Evolutionary conservation across 2,329 filamentous ascomycete species (phyloP).

Genomic region (Aspergillus japonicus): DNA sequence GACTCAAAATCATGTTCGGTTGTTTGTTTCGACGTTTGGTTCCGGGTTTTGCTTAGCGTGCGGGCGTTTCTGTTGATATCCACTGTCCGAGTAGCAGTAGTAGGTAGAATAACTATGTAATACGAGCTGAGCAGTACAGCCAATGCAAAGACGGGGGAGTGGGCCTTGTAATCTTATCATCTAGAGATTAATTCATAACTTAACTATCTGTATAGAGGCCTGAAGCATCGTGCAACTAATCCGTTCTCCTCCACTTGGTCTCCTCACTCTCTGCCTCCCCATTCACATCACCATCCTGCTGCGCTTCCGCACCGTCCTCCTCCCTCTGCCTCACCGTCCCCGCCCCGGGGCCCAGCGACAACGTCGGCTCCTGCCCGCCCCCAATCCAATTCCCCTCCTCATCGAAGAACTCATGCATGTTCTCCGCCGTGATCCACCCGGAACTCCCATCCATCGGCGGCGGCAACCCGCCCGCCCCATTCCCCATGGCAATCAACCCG

Average conservation of each 20-base stretch:
- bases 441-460: constrained; percentile 50
- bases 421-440: constrained; percentile 76
- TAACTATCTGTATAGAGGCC: background rate
- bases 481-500: constrained; percentile 38
- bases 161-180: background rate
- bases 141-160: background rate
- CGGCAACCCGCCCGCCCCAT: constrained; percentile 41
- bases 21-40: background rate
- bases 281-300: constrained; percentile 38
- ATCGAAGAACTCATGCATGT: constrained; percentile 80
- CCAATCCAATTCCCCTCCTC: constrained; percentile 76
- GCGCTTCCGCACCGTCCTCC: constrained; percentile 54
- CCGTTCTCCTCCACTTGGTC: constrained; percentile 56
- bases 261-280: constrained; percentile 43
- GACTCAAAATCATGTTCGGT: background rate
- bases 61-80: constrained; percentile 1
- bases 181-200: background rate
- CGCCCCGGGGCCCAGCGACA: constrained; percentile 56
- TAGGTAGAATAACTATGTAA: constrained; percentile 17
- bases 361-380: constrained; percentile 41
- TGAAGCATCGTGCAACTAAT: constrained; percentile 23
- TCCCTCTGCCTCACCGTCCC: constrained; percentile 63
- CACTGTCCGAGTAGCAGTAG: constrained; percentile 21
- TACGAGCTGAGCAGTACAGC: background rate
- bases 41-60: constrained; percentile 10